phyloP scores from a whole-genome alignment of 805 yeast species.

The Teunomyces tritomae region DNA sequence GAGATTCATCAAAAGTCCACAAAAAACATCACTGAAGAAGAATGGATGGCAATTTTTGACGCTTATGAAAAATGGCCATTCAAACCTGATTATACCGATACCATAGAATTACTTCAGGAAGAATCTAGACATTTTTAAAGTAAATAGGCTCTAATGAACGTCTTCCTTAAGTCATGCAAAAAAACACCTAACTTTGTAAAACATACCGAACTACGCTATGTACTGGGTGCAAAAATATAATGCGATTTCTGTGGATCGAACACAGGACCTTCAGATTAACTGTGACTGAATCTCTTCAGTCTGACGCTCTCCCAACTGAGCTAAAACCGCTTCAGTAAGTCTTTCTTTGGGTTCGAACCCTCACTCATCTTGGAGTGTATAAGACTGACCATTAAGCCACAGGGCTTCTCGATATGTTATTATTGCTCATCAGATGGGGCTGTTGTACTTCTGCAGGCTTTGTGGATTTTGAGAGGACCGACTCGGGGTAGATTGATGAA shows the following conservation, averaged over 20 bases:
- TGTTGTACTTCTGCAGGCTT: not conserved
- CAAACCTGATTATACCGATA: conserved; percentile 52
- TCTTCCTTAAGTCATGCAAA: not conserved
- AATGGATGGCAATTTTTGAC: conserved; percentile 50
- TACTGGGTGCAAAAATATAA: conserved; percentile 8
- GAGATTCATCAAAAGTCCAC: conserved; percentile 46
- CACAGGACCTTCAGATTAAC: conserved; percentile 80
- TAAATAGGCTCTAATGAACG: not conserved
- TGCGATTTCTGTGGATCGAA: conserved; percentile 81
- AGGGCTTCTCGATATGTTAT: too few species aligned
- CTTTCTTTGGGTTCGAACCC: not conserved
- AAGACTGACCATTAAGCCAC: not conserved
- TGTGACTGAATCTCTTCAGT: conserved; percentile 31
- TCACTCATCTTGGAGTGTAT: not conserved
- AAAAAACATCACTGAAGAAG: conserved; percentile 50
- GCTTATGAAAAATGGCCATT: conserved; percentile 79
- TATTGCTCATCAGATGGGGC: not conserved
- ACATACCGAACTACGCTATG: too few species aligned
- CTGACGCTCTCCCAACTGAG: conserved; percentile 40
- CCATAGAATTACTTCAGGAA: conserved; percentile 11
- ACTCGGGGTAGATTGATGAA: not conserved
- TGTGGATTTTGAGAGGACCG: not conserved
- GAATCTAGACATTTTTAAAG: conserved; percentile 7
- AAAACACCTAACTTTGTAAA: too few species aligned
- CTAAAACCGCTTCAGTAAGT: conserved; percentile 22